Evolutionary conservation across 106 monocot species (phyloP).

Genomic region (Phalaenopsis aphrodite): DNA sequence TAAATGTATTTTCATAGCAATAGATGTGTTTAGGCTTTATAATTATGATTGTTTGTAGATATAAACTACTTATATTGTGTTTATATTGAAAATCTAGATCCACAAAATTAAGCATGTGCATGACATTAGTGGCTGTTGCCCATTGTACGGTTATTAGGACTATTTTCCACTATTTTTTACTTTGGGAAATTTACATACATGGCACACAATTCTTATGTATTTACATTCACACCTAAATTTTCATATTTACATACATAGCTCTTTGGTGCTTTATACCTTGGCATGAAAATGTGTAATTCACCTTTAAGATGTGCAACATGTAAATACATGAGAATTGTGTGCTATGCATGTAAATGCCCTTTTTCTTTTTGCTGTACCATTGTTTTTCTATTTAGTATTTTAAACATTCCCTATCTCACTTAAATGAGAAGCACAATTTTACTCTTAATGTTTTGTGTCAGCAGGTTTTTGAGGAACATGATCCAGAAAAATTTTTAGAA

Average conservation of each 20-base stretch:
- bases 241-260: no score
- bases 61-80: no score
- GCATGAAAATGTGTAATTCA: no score
- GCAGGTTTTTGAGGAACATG: conserved; percentile 6
- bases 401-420: not conserved
- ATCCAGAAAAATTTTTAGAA: conserved; percentile 4
- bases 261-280: no score
- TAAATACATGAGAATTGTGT: not conserved
- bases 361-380: no score
- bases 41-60: not conserved
- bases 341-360: not conserved
- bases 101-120: not conserved
- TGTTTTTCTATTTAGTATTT: not conserved
- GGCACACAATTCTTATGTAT: no score
- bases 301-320: no score
- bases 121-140: not conserved
- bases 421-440: not conserved
- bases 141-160: not conserved
- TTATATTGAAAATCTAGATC: not conserved
- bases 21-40: not conserved
- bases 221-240: no score
- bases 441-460: not conserved
- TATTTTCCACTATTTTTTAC: no score
- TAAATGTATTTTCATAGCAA: not conserved
- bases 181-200: no score